Base-by-base conservation (phyloP, 2,329 filamentous ascomycete genomes). In the Colletotrichum navitas region DNA sequence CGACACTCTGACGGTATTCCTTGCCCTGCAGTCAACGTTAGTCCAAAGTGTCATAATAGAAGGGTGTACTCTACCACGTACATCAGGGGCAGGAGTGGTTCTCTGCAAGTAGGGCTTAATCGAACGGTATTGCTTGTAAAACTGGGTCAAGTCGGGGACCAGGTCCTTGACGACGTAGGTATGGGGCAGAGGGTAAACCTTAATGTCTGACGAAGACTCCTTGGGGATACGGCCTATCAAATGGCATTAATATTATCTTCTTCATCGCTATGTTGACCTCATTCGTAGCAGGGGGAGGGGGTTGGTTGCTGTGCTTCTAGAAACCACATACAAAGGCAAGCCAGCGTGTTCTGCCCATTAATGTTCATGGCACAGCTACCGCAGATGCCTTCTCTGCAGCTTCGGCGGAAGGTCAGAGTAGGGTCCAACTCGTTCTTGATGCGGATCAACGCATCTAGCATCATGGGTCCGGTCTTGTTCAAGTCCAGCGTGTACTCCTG, bases 51-150 rank as follows among this genome's bases (percentile, higher is more conserved):
- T 12, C 49, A 14, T 18, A 24, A 52, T 29, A 67, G 21, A 51
- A 54, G 16, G 6, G 11, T 45, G 10, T 36, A 18, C 18, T 45
- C 34, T 49, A 51, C 55, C 61, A 87, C 92, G 82, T 89, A 97
- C 94, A 81, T 98, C 93, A 76, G 91, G 90, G 54, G 94, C 86
- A 66, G 93, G 92, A 36, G 94, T 96, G 75, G 95, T 92, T 80
- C 94, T 91, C 87, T 98, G 96, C 65, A 99, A 91, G 83, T 97
- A 99, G 54, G 96, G 96, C 91, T 98, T 97, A 86, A 99, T 98
- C 21, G 95, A 98, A 86, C 98, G 97, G 90, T 99, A 99, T 88
- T 99, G 96, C 90, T 98, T 98, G 91, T 99, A 99, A 87, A 99
- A 98, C 80, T 96, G 93, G 74, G 96, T 99, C 86, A 99, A 87